phyloP scores from a whole-genome alignment of 2,329 filamentous ascomycete genomes.

The Sporothrix curviconia region DNA sequence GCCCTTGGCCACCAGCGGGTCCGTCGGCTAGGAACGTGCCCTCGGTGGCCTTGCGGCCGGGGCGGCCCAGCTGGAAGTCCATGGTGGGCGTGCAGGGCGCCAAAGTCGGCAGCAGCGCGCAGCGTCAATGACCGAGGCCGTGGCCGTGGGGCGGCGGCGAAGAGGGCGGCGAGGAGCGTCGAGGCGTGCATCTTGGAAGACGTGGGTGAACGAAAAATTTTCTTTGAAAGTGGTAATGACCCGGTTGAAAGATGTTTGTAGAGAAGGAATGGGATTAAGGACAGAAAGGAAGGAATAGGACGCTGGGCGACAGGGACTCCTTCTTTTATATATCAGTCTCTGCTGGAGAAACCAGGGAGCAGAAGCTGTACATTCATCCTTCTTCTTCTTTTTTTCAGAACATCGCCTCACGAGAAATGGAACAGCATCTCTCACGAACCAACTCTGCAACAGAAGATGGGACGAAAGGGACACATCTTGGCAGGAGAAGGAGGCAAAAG shows the following conservation, averaged over 20 bases:
- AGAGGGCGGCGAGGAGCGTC: constrained; percentile 21
- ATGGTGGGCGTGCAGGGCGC: constrained; percentile 50
- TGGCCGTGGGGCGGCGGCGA: constrained; percentile 22
- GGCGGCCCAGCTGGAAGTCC: constrained; percentile 52
- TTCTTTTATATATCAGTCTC: background rate
- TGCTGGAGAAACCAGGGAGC: background rate
- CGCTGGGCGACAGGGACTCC: background rate
- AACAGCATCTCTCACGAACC: background rate
- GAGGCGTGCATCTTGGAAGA: constrained; percentile 24
- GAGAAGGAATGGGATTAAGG: constrained; percentile 5
- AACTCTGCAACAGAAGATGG: constrained; percentile 18
- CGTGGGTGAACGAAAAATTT: too few species aligned
- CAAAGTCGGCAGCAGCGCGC: constrained; percentile 42
- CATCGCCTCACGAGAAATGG: background rate
- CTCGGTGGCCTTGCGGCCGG: constrained; percentile 49
- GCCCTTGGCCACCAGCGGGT: constrained; percentile 52
- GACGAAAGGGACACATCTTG: constrained; percentile 19
- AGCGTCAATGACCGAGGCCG: constrained; percentile 22
- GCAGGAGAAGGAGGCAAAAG: background rate
- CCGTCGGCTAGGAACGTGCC: constrained; percentile 62
- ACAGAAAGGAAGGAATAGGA: constrained; percentile 16
- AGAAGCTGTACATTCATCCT: background rate
- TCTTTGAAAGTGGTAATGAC: too few species aligned
- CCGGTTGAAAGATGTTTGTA: too few species aligned
- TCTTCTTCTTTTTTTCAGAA: background rate